phyloP scores from a whole-genome alignment of 805 yeast genomes.

The Ogataea minuta region DNA sequence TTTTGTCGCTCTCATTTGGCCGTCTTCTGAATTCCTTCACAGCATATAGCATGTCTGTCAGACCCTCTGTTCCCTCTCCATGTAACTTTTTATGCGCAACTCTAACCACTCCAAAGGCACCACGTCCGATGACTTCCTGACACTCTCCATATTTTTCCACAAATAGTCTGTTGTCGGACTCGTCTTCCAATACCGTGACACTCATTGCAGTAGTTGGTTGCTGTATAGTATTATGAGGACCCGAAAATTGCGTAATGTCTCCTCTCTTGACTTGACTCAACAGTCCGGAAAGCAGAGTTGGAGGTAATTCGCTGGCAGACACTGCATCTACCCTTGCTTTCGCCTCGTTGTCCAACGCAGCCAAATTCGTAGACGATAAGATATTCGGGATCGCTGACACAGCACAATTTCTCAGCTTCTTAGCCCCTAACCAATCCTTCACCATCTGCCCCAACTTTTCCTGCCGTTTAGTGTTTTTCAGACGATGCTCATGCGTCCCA shows the following conservation, averaged over 20 bases:
- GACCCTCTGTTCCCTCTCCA: conserved; percentile 17
- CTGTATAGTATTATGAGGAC: conserved; percentile 13
- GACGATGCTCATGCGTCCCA: conserved; percentile 78
- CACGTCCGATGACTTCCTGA: conserved; percentile 91
- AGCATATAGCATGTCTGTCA: conserved; percentile 60
- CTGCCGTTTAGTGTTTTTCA: conserved; percentile 73
- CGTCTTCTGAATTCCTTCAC: conserved; percentile 80
- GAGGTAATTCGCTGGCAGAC: conserved; percentile 42
- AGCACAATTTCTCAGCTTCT: conserved; percentile 67
- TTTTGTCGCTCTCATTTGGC: conserved; percentile 59
- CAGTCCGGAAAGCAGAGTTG: conserved; percentile 67
- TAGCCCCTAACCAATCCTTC: conserved; percentile 73
- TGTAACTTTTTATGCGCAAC: conserved; percentile 69
- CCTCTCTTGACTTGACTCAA: conserved; percentile 52
- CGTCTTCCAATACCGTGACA: conserved; percentile 17
- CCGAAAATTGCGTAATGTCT: conserved; percentile 32
- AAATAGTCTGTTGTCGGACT: conserved; percentile 51
- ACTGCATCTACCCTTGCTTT: conserved; percentile 27
- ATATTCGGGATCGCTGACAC: conserved; percentile 72
- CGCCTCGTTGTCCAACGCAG: conserved; percentile 29
- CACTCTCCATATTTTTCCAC: conserved; percentile 91
- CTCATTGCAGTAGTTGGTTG: conserved; percentile 28
- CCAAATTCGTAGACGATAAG: conserved; percentile 36
- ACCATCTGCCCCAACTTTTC: conserved; percentile 74
- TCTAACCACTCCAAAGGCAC: conserved; percentile 92